phyloP scores from a whole-genome alignment of 2,329 filamentous ascomycete species.

The Monosporascus sp. region DNA sequence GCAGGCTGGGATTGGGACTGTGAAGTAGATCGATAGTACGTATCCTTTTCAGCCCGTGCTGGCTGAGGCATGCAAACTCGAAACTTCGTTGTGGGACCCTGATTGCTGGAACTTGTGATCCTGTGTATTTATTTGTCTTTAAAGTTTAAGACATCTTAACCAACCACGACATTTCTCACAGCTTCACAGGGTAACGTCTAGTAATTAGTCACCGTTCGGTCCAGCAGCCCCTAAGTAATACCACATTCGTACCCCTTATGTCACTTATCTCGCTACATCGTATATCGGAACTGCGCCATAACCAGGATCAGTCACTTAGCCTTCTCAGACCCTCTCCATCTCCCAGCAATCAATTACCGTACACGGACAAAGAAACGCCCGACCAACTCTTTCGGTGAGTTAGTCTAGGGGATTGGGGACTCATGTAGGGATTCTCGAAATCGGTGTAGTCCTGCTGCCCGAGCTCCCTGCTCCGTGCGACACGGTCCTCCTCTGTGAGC shows the following conservation, averaged over 20 bases:
- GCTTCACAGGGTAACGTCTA: too few species aligned
- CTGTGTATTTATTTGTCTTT: too few species aligned
- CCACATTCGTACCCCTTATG: too few species aligned
- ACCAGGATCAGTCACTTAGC: not conserved
- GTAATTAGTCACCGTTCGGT: too few species aligned
- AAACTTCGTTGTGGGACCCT: too few species aligned
- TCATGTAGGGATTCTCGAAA: constrained; percentile 32
- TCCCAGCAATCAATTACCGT: not conserved
- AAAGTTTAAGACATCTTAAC: not conserved
- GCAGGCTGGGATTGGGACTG: too few species aligned
- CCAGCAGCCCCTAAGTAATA: too few species aligned
- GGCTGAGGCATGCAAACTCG: too few species aligned
- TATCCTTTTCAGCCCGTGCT: too few species aligned
- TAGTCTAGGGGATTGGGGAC: constrained; percentile 3
- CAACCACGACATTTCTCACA: not conserved
- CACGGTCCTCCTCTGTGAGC: constrained; percentile 28
- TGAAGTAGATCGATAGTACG: too few species aligned
- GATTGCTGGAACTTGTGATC: too few species aligned
- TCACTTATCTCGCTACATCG: constrained; percentile 10
- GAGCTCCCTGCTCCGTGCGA: constrained; percentile 24
- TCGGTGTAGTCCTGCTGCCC: constrained; percentile 32
- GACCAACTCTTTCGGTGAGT: too few species aligned
- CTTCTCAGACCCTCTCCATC: not conserved
- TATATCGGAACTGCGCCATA: constrained; percentile 18
- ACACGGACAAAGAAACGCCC: not conserved